Evolutionary conservation across 148 eudicot genomes (phyloP).

Genomic region (Selenicereus undatus): DNA sequence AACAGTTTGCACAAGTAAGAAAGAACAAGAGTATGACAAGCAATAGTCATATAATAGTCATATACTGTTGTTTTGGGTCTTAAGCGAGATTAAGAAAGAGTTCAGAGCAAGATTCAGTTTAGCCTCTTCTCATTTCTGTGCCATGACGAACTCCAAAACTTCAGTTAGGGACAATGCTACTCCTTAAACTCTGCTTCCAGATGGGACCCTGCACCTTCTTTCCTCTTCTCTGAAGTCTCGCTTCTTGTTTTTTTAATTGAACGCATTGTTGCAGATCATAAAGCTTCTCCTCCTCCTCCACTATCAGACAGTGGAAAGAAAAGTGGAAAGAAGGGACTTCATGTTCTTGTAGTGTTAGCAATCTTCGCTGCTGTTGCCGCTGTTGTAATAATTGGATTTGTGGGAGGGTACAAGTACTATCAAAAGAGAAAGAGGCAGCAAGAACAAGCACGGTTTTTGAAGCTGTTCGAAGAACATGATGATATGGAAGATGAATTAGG

Average conservation of each 20-base stretch:
- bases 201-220: no score
- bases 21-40: no score
- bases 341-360: slow-evolving; percentile 31
- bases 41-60: no score
- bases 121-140: no score
- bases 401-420: slow-evolving; percentile 60
- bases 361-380: slow-evolving; percentile 36
- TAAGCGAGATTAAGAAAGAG: no score
- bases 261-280: slow-evolving; percentile 35
- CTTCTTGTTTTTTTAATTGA: neutral
- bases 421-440: slow-evolving; percentile 64
- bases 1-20: no score
- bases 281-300: slow-evolving; percentile 19
- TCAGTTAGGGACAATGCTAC: no score
- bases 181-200: no score
- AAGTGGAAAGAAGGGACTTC: slow-evolving; percentile 29
- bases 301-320: slow-evolving; percentile 24
- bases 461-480: slow-evolving; percentile 79
- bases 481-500: slow-evolving; percentile 81
- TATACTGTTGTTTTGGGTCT: no score
- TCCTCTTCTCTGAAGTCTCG: neutral
- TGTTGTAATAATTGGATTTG: slow-evolving; percentile 36
- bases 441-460: slow-evolving; percentile 82
- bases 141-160: no score
- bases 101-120: no score